Evolutionary conservation across 768 basidiomycete genomes (phyloP), one percentile per base, ranked within the genome.

Genomic region (Suillus ampliporus): DNA sequence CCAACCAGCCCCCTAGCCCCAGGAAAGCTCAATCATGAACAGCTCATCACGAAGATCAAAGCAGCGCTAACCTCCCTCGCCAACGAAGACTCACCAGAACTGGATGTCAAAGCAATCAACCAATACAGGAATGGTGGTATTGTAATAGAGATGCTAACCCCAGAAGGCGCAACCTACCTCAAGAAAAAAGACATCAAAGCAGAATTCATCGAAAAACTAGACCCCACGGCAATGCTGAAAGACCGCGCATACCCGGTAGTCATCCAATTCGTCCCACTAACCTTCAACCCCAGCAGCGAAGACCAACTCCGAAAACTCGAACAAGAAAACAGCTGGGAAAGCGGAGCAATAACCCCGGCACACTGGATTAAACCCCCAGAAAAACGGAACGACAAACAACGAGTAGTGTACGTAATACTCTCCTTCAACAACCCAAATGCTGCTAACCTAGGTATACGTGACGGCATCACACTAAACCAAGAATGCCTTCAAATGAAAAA

Each of bases 221-320:
- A 51, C 2, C 54, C 38, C 2, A 50, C 53, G 2, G 62, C 65
- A 23, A 41, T 35, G n/a, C 52, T 60, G 26, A 61, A 58, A 23
- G 52, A 59, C 4, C 40, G 51, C 1, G 5, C 19, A 17, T 67
- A 62, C 34, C 35, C 52, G 3, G 58, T 66, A 2, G 53, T 75
- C 1, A 70, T 65, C 10, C 66, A 71, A 31, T 71, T 62, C 31
- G 69, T 77, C 1, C 71, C 74, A 2, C 53, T 68, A 4, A 34
- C 59, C 0, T 68, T 71, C 41, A 57, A 68, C 44, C 65, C 68
- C 0, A 51, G 34, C 15, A 21, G 58, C 0, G 41, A 60, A 0
- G 0, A 9, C 0, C 61, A 57, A 44, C 37, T 60, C 0, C 1
- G 40, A 0, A 4, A 26, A 0, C 3, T 61, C 1, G 51, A 66